phyloP scores from a whole-genome alignment of 2,329 filamentous ascomycete genomes.

The Davidsoniella neocaledoniae region DNA sequence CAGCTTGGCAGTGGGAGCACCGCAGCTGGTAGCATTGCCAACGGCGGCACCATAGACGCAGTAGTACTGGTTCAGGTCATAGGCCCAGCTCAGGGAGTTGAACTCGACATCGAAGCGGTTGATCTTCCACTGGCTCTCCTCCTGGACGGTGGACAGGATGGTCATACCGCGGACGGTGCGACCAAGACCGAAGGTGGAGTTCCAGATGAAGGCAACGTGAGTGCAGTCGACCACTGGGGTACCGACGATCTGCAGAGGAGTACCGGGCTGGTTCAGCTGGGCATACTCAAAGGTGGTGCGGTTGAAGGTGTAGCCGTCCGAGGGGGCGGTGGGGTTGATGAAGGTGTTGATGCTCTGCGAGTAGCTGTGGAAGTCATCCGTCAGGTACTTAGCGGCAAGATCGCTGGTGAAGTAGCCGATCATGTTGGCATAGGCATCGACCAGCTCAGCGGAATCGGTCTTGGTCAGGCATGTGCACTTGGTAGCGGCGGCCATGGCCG shows the following conservation, averaged over 20 bases:
- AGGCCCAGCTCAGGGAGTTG: constrained; percentile 14
- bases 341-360: constrained; percentile 15
- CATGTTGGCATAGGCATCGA: constrained; percentile 27
- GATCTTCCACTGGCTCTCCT: constrained; percentile 13
- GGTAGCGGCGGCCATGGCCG: constrained; percentile 5
- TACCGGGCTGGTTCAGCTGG: constrained; percentile 9
- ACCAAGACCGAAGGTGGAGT: constrained; percentile 12
- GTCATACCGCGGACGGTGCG: constrained; percentile 12
- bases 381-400: constrained; percentile 11
- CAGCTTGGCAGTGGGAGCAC: constrained; percentile 6
- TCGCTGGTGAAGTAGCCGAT: constrained; percentile 39
- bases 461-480: constrained; percentile 13
- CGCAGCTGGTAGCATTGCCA: constrained; percentile 10
- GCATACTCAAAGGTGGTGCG: constrained; percentile 10
- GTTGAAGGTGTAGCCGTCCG: constrained; percentile 13
- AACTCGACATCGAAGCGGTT: constrained; percentile 14
- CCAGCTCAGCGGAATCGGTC: constrained; percentile 10
- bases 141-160: constrained; percentile 14
- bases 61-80: constrained; percentile 13
- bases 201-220: constrained; percentile 13
- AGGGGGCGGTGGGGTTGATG: constrained; percentile 8
- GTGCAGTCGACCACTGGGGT: constrained; percentile 12
- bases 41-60: constrained; percentile 12
- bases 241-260: constrained; percentile 9
- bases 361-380: constrained; percentile 12